These are phyloP conservation scores for Wickerhamiella bombiphila DNA, from an alignment of 805 yeast genomes.

Conservation along the genomic window DNA sequence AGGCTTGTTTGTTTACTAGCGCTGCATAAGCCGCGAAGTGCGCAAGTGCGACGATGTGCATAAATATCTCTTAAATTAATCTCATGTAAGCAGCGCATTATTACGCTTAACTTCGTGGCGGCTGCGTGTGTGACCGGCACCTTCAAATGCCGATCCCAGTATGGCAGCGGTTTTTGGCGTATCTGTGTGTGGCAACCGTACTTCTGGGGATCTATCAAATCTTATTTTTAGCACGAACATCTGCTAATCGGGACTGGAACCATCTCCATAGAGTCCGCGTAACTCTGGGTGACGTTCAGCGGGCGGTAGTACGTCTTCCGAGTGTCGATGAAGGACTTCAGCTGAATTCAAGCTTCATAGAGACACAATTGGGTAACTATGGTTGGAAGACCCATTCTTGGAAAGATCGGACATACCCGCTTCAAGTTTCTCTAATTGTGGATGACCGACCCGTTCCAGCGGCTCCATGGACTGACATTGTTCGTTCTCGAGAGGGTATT, in stretches of 20 bases:
- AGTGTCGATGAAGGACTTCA: neutral
- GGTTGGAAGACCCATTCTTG: neutral
- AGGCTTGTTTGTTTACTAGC: too few species aligned
- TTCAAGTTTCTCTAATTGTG: too few species aligned
- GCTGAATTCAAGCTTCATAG: neutral
- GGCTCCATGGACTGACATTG: neutral
- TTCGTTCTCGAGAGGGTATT: neutral
- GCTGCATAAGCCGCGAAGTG: too few species aligned
- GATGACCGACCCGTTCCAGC: neutral
- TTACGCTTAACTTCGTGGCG: too few species aligned
- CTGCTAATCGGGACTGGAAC: conserved; percentile 19
- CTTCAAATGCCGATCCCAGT: too few species aligned
- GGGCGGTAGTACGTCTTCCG: conserved; percentile 6
- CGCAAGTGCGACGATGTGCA: too few species aligned
- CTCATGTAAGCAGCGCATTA: too few species aligned
- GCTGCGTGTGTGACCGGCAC: too few species aligned
- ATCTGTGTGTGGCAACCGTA: conserved; percentile 11
- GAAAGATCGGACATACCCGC: too few species aligned
- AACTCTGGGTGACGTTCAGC: conserved; percentile 11
- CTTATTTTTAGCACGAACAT: conserved; percentile 19
- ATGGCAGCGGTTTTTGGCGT: conserved; percentile 18
- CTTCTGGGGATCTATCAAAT: conserved; percentile 16
- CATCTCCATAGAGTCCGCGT: conserved; percentile 14
- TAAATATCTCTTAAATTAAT: too few species aligned
- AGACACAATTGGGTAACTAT: neutral